Base-by-base conservation (phyloP, 371 early-diverging fungal species). In the Cokeromyces recurvatus region DNA sequence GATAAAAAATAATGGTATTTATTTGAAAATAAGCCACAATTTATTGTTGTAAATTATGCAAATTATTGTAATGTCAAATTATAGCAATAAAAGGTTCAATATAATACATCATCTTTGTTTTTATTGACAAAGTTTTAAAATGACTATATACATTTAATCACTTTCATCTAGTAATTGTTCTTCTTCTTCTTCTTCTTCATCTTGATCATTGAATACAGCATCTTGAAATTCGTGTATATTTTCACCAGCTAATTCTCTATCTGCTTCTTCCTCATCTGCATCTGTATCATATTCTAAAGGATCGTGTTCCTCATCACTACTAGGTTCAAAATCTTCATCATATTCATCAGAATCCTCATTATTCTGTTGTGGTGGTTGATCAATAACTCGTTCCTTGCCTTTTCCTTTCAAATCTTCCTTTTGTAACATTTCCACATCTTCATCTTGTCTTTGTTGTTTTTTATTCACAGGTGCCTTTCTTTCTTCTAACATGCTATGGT, bases 231-330 rank as follows among this genome's bases (percentile, higher is more conserved):
- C 55, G 14, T 41, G 27, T 16, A 52, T 27, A n/a, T 51, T 51
- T 23, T 56, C 50, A 1, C 23, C 39, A n/a, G 20, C 31, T 22
- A 37, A 16, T 22, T 53, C 57, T 16, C 36, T 53, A 10, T 60
- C 44, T 0, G 38, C 39, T 12, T 51, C 52, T 4, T 51, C 48
- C 22, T 34, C 43, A 25, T 48, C 54, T 5, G 69, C 63, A 25
- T 70, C 69, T 5, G 76, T 54, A 49, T 71, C 74, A 35, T 59
- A 70, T 41, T 68, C 67, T 8, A 69, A 46, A 5, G 69, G 75
- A 32, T 69, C 76, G 4, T 66, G n/a, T n/a, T n/a, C 57, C 12
- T 73, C 66, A 14, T 51, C 49, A 24, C 63, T 62, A 47, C 66
- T 60, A 12, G 68, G 74, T 31, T 62, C 68, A 29, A 67, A 68